phyloP scores from a whole-genome alignment of 257 asterid species.

The Anisodus acutangulus region DNA sequence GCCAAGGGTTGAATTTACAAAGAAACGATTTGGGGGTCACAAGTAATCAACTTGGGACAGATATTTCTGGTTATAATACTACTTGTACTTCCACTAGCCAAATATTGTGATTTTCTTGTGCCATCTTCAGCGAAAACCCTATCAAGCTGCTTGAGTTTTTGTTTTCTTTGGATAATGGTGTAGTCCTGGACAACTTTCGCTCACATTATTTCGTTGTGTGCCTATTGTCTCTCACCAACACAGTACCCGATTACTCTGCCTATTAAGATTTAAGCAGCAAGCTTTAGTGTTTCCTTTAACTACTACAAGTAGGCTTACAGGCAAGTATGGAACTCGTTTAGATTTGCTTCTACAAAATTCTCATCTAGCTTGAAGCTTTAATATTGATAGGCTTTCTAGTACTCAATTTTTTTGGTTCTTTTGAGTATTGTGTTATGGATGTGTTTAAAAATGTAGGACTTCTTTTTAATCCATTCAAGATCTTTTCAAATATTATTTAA shows the following conservation, averaged over 20 bases:
- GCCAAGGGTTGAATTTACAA: slow-evolving; percentile 30
- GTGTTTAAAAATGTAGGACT: background rate
- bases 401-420: background rate
- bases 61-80: slow-evolving; percentile 36
- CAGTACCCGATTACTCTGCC: background rate
- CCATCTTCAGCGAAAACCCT: background rate
- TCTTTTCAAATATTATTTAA: background rate
- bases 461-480: slow-evolving; percentile 4
- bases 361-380: background rate
- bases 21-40: slow-evolving; percentile 30
- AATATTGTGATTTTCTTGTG: slow-evolving; percentile 33
- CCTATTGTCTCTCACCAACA: background rate
- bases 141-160: background rate
- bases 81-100: slow-evolving; percentile 38
- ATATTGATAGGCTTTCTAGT: background rate
- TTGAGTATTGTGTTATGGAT: background rate
- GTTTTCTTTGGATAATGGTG: background rate
- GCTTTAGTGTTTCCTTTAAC: too few species aligned
- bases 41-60: slow-evolving; percentile 44
- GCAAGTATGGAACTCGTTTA: too few species aligned
- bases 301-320: too few species aligned
- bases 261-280: too few species aligned
- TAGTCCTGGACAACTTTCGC: background rate
- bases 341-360: too few species aligned
- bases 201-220: background rate